Conservation (phyloP, 2,329 filamentous ascomycete species). For the Aspergillus fijiensis region DNA sequence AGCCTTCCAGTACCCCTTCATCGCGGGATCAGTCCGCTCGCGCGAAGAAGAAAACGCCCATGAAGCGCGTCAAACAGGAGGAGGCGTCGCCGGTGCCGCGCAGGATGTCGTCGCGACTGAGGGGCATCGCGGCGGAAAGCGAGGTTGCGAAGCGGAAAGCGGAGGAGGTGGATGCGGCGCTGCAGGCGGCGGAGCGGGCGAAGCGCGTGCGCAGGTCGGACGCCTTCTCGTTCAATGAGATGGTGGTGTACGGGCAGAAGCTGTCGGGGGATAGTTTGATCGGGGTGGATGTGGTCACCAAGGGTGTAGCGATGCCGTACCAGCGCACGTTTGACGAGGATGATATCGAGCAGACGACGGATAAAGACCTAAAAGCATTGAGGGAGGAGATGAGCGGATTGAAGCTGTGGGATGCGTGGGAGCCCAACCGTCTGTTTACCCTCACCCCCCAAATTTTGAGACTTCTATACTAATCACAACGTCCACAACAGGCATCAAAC, state of each 20-base stretch:
- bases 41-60: slow-evolving; percentile 47
- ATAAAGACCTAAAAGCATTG: slow-evolving; percentile 71
- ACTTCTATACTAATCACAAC: not conserved
- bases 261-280: slow-evolving; percentile 66
- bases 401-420: slow-evolving; percentile 78
- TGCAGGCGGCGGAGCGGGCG: slow-evolving; percentile 57
- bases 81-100: slow-evolving; percentile 56
- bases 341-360: slow-evolving; percentile 74
- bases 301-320: slow-evolving; percentile 72
- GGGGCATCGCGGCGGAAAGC: slow-evolving; percentile 64
- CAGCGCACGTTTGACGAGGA: slow-evolving; percentile 83
- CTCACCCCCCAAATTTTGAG: no score
- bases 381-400: slow-evolving; percentile 75
- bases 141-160: slow-evolving; percentile 68
- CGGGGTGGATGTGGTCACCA: slow-evolving; percentile 57
- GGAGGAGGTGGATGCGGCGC: slow-evolving; percentile 61
- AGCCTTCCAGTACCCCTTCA: slow-evolving; percentile 43
- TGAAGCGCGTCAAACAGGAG: slow-evolving; percentile 62
- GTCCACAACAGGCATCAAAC: slow-evolving; percentile 70
- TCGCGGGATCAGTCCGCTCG: slow-evolving; percentile 47
- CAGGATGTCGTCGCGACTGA: slow-evolving; percentile 61
- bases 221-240: slow-evolving; percentile 70
- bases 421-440: slow-evolving; percentile 65
- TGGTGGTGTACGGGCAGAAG: slow-evolving; percentile 77
- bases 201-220: slow-evolving; percentile 66